phyloP scores from a whole-genome alignment of 805 yeast genomes.

The Lipomyces spencermartinsiae region DNA sequence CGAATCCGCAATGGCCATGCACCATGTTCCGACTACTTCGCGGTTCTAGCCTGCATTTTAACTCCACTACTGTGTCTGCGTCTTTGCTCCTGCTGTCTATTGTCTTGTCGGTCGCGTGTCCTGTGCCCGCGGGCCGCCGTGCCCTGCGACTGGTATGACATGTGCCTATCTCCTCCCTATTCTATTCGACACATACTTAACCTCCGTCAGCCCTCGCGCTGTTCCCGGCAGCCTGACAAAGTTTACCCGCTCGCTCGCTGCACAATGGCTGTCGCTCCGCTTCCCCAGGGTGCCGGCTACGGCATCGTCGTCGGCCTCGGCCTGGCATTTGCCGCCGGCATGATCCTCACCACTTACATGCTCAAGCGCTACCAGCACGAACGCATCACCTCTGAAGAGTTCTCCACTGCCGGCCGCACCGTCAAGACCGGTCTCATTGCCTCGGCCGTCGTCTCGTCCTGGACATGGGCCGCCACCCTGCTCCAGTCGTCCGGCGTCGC shows the following conservation, averaged over 20 bases:
- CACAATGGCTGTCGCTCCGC: slow-evolving; percentile 14
- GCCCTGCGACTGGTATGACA: too few species aligned
- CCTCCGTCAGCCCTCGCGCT: background rate
- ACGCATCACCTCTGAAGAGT: slow-evolving; percentile 89
- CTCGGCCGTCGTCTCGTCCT: slow-evolving; percentile 88
- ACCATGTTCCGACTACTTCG: too few species aligned
- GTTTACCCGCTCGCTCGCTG: background rate
- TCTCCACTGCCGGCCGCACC: slow-evolving; percentile 89
- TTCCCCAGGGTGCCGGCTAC: slow-evolving; percentile 30
- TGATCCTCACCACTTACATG: slow-evolving; percentile 44
- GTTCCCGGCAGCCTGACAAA: background rate
- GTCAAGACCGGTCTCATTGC: slow-evolving; percentile 85
- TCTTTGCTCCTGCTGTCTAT: too few species aligned
- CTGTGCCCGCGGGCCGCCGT: too few species aligned
- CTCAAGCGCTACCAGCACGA: slow-evolving; percentile 75
- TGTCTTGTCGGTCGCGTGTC: too few species aligned
- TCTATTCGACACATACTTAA: background rate
- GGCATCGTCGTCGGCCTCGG: slow-evolving; percentile 85
- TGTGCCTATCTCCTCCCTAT: background rate
- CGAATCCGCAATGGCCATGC: too few species aligned
- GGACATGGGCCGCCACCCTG: slow-evolving; percentile 93
- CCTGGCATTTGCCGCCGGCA: slow-evolving; percentile 57
- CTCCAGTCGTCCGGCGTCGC: slow-evolving; percentile 79
- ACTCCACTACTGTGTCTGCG: too few species aligned
- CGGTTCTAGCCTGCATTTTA: too few species aligned